A percentile compares a stretch with the other conserved stretches of the same genome.
Conservation (phyloP, 2,329 filamentous ascomycete species). For the Alternaria metachromatica region DNA sequence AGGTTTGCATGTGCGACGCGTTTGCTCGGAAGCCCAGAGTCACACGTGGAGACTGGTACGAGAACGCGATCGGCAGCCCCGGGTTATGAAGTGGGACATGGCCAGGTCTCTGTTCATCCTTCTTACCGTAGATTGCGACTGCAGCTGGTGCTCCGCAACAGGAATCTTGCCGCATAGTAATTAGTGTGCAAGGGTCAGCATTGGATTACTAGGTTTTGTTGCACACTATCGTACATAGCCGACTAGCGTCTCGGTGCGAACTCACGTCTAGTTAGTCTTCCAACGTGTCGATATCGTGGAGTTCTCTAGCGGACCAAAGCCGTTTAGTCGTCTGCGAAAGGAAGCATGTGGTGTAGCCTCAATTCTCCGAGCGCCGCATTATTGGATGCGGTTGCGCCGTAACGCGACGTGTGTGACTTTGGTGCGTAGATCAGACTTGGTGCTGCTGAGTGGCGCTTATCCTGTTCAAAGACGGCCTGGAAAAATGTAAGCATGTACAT, state of each 20-base stretch:
- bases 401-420: conserved; percentile 1
- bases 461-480: neutral
- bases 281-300: conserved; percentile 8
- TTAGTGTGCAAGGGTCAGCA: neutral
- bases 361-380: neutral
- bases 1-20: neutral
- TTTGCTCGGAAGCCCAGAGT: conserved; percentile 2
- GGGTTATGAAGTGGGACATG: neutral
- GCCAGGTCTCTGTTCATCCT: neutral
- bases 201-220: neutral
- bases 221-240: conserved; percentile 5
- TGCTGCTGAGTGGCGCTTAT: neutral
- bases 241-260: conserved; percentile 1
- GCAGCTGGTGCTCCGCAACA: neutral
- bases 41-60: conserved; percentile 4
- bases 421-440: conserved; percentile 1
- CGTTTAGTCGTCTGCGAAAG: neutral
- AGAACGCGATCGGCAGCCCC: conserved; percentile 1
- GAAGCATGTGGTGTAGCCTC: conserved; percentile 1
- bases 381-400: neutral
- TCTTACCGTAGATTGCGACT: neutral
- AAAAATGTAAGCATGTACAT: neutral
- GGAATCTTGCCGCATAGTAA: conserved; percentile 5
- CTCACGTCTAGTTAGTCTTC: neutral
- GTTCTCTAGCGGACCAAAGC: conserved; percentile 7